Conservation (phyloP, 2,329 filamentous ascomycete genomes). For the Aspergillus felis region DNA sequence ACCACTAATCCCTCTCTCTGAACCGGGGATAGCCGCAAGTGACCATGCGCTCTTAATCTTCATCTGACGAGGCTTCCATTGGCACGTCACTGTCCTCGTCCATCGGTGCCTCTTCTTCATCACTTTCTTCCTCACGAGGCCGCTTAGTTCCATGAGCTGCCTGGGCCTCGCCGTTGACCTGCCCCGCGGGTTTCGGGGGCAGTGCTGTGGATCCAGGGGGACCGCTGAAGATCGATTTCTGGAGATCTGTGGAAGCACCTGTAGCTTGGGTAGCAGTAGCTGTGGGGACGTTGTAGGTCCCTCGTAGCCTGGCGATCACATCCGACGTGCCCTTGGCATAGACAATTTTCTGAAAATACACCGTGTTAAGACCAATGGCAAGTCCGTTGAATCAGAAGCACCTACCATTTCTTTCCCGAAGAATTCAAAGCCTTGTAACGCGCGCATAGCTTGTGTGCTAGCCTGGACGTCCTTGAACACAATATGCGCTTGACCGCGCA, state of each 20-base stretch:
- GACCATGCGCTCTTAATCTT: slow-evolving; percentile 50
- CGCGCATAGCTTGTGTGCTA: slow-evolving; percentile 90
- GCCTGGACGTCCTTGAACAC: slow-evolving; percentile 85
- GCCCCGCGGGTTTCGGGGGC: slow-evolving; percentile 49
- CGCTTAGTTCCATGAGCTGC: slow-evolving; percentile 62
- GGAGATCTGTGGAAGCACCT: slow-evolving; percentile 66
- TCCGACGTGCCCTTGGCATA: slow-evolving; percentile 90
- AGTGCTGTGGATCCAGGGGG: slow-evolving; percentile 41
- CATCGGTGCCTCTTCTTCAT: slow-evolving; percentile 53
- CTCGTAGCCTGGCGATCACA: slow-evolving; percentile 84
- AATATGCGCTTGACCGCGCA: slow-evolving; percentile 94
- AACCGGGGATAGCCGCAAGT: background rate
- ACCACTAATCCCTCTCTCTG: slow-evolving; percentile 10
- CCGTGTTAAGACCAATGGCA: slow-evolving; percentile 2
- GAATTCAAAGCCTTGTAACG: slow-evolving; percentile 79
- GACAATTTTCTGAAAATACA: slow-evolving; percentile 65
- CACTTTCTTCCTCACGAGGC: slow-evolving; percentile 60
- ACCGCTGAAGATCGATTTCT: slow-evolving; percentile 76
- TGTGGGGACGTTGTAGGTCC: slow-evolving; percentile 72
- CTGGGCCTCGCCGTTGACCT: slow-evolving; percentile 42
- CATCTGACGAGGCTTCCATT: slow-evolving; percentile 69
- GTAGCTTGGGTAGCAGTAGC: slow-evolving; percentile 47
- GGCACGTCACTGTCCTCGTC: slow-evolving; percentile 67
- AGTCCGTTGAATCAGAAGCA: slow-evolving; percentile 15
- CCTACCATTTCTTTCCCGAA: slow-evolving; percentile 80